Percentiles rank a stretch among this genome's conserved stretches.
These are phyloP conservation scores for Diospyros lotus DNA, from an alignment of 148 eudicot genomes.

Conservation along the genomic window DNA sequence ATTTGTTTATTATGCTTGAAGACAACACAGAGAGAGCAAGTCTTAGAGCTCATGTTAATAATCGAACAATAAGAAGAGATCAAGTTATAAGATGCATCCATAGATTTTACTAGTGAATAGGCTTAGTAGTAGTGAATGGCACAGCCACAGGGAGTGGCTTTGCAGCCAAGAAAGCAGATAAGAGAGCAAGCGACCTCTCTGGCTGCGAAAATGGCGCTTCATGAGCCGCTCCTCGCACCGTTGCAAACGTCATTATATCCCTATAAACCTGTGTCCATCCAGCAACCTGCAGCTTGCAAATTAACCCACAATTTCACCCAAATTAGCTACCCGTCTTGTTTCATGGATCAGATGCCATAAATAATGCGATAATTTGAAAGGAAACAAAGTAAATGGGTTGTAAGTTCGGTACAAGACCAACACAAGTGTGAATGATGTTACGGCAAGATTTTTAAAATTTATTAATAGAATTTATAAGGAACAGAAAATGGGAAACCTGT, in stretches of 20 bases:
- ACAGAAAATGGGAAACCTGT: slow-evolving; percentile 35
- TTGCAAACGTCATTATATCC: slow-evolving; percentile 57
- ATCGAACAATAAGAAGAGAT: no score
- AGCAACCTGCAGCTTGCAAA: slow-evolving; percentile 39
- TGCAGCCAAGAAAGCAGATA: slow-evolving; percentile 49
- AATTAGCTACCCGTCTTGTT: background rate
- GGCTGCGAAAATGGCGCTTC: slow-evolving; percentile 76
- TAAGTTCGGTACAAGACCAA: no score
- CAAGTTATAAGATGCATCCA: no score
- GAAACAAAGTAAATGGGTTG: background rate
- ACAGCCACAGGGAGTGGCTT: slow-evolving; percentile 34
- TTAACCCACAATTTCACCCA: background rate
- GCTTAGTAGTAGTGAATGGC: background rate
- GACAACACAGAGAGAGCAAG: no score
- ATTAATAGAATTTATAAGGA: background rate
- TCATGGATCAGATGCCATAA: background rate
- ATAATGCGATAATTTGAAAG: background rate
- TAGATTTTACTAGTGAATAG: no score
- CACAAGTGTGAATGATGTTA: no score
- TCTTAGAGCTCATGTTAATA: no score
- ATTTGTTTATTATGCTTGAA: no score
- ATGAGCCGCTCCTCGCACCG: slow-evolving; percentile 72
- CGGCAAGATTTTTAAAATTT: background rate
- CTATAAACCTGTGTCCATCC: slow-evolving; percentile 74
- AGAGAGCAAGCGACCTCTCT: slow-evolving; percentile 54